Percentiles rank a stretch among this genome's conserved stretches.
Conservation (phyloP, 768 basidiomycete species). For the Leccinum incarnatum region DNA sequence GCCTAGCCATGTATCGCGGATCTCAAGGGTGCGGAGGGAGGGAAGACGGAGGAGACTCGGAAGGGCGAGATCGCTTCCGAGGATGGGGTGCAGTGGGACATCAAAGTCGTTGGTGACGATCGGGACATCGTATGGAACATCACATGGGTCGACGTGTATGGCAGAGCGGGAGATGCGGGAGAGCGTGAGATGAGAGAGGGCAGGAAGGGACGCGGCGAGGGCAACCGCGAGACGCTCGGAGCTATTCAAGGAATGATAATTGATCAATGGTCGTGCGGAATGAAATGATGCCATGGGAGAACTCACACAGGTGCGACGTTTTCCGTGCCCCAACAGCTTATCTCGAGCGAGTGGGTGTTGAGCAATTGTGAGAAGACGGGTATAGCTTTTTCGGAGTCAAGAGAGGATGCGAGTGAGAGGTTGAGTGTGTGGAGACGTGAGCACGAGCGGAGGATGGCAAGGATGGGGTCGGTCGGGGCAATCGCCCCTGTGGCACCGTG, state of each 20-base stretch:
- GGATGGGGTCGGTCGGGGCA: constrained; percentile 45
- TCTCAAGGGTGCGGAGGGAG: constrained; percentile 56
- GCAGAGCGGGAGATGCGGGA: constrained; percentile 65
- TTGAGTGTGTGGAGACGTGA: constrained; percentile 38
- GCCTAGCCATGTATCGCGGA: constrained; percentile 71
- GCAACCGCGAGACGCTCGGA: constrained; percentile 66
- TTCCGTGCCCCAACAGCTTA: constrained; percentile 32
- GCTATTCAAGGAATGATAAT: constrained; percentile 3
- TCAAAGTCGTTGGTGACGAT: constrained; percentile 60
- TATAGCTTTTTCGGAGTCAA: constrained; percentile 17
- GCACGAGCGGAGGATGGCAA: constrained; percentile 48
- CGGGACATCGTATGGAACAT: constrained; percentile 44
- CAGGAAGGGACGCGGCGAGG: constrained; percentile 58
- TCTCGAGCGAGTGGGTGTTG: constrained; percentile 17
- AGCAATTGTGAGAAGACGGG: constrained; percentile 24
- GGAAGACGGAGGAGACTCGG: constrained; percentile 66
- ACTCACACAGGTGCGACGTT: constrained; percentile 38
- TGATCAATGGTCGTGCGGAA: constrained; percentile 2
- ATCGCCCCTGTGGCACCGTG: constrained; percentile 33
- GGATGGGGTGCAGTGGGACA: constrained; percentile 51
- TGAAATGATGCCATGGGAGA: neutral
- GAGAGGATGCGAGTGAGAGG: constrained; percentile 27
- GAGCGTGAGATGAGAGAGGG: constrained; percentile 54
- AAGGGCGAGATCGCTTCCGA: constrained; percentile 57
- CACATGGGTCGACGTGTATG: constrained; percentile 56